phyloP scores from a whole-genome alignment of 257 asterid genomes.

The Scutellaria minor region DNA sequence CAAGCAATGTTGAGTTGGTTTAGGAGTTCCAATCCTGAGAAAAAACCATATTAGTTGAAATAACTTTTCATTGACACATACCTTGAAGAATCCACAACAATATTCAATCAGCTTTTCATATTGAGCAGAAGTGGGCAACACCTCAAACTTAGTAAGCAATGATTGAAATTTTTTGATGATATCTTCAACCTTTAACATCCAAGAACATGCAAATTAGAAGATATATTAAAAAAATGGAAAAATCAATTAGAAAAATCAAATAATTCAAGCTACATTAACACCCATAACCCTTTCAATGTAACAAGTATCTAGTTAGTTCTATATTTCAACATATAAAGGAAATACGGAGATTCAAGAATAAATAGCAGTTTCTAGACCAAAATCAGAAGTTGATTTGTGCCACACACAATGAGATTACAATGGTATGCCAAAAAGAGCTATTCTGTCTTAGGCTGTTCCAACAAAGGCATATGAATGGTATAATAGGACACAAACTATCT shows the following conservation, averaged over 20 bases:
- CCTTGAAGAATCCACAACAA: conserved; percentile 71
- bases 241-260: conserved; percentile 19
- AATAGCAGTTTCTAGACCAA: conserved; percentile 21
- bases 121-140: conserved; percentile 62
- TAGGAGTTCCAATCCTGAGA: conserved; percentile 17
- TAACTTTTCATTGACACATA: conserved; percentile 37
- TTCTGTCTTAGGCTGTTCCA: conserved; percentile 5
- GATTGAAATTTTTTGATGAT: conserved; percentile 52
- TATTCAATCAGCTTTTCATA: conserved; percentile 65
- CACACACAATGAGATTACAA: background rate
- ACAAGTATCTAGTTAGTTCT: conserved; percentile 25
- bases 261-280: conserved; percentile 20
- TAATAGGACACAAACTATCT: background rate
- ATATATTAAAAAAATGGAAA: conserved; percentile 28
- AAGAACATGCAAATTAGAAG: conserved; percentile 33
- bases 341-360: conserved; percentile 28
- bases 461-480: conserved; percentile 13
- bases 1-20: conserved; percentile 22
- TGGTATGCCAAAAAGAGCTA: background rate
- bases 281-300: background rate
- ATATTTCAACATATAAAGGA: conserved; percentile 16
- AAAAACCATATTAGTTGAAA: conserved; percentile 22
- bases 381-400: conserved; percentile 17
- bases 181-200: conserved; percentile 70
- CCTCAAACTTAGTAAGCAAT: conserved; percentile 57